A percentile compares a stretch with the other conserved stretches of the same genome.
phyloP scores from a whole-genome alignment of 2,329 filamentous ascomycete species.

The Amauroascus verrucosus region DNA sequence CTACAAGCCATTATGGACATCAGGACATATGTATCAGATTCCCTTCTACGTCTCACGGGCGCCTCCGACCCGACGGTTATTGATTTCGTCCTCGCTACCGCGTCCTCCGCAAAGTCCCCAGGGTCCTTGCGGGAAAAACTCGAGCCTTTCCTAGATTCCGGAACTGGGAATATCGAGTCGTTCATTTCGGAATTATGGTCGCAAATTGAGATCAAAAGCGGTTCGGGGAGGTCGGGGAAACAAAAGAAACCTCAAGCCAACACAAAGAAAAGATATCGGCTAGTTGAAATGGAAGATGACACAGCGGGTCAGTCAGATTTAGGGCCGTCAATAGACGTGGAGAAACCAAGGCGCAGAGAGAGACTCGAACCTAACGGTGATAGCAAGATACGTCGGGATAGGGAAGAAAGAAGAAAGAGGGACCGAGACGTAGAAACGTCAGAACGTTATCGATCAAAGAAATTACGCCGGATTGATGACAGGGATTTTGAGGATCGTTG shows the following conservation, averaged over 20 bases:
- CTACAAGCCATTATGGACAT: constrained; percentile 27
- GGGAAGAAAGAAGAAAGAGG: constrained; percentile 26
- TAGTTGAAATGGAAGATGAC: constrained; percentile 47
- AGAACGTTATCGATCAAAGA: constrained; percentile 40
- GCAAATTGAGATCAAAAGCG: constrained; percentile 21
- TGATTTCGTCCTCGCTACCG: constrained; percentile 48
- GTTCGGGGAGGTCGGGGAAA: constrained; percentile 15
- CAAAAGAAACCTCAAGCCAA: constrained; percentile 20
- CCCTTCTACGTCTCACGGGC: constrained; percentile 44
- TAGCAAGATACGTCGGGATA: constrained; percentile 11
- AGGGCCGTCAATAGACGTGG: constrained; percentile 26
- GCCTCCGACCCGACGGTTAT: constrained; percentile 47
- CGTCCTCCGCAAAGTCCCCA: constrained; percentile 41
- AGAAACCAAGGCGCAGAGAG: constrained; percentile 19
- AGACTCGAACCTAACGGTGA: constrained; percentile 5
- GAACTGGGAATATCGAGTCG: constrained; percentile 36
- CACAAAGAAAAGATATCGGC: constrained; percentile 42
- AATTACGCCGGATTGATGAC: constrained; percentile 40
- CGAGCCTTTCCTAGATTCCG: constrained; percentile 41
- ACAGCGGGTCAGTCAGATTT: constrained; percentile 21
- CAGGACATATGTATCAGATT: constrained; percentile 40
- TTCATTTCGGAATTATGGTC: constrained; percentile 42
- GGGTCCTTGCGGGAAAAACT: constrained; percentile 43
- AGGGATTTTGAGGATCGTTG: constrained; percentile 65
- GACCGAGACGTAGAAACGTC: constrained; percentile 33